A percentile compares a stretch with the other conserved stretches of the same genome.
phyloP scores from a whole-genome alignment of 805 yeast species.

The Tetrapisispora nanseiensis region DNA sequence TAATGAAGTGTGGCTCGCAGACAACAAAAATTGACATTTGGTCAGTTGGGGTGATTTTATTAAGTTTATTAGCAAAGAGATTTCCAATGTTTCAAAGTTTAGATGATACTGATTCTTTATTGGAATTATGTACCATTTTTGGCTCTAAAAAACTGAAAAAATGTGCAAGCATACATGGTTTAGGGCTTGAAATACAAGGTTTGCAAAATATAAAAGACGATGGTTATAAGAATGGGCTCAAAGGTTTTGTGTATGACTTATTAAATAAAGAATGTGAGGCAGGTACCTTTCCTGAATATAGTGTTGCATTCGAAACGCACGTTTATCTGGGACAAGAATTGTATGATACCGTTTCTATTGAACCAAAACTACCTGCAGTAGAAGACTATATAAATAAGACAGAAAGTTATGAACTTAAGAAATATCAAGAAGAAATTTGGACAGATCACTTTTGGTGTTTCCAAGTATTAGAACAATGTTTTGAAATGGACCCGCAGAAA shows the following conservation, averaged over 20 bases:
- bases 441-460: slow-evolving; percentile 36
- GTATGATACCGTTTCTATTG: slow-evolving; percentile 29
- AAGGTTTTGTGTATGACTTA: slow-evolving; percentile 23
- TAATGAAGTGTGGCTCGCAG: slow-evolving; percentile 78
- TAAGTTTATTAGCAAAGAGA: slow-evolving; percentile 66
- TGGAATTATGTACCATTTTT: slow-evolving; percentile 73
- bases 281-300: slow-evolving; percentile 57
- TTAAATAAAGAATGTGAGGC: slow-evolving; percentile 32
- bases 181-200: slow-evolving; percentile 66
- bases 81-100: slow-evolving; percentile 92
- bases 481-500: slow-evolving; percentile 47
- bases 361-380: slow-evolving; percentile 16
- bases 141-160: slow-evolving; percentile 65
- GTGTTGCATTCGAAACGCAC: slow-evolving; percentile 60
- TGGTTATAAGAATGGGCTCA: slow-evolving; percentile 29
- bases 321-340: slow-evolving; percentile 33
- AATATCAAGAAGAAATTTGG: slow-evolving; percentile 28
- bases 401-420: slow-evolving; percentile 18
- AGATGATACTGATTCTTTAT: slow-evolving; percentile 85
- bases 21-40: slow-evolving; percentile 76
- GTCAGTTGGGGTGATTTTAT: slow-evolving; percentile 84
- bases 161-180: slow-evolving; percentile 79
- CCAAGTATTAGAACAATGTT: slow-evolving; percentile 46
- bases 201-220: slow-evolving; percentile 35
- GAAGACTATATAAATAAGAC: slow-evolving; percentile 8